A percentile compares a stretch with the other conserved stretches of the same genome.
Evolutionary conservation across 2,329 filamentous ascomycete species (phyloP).

Genomic region (Apiospora aurea): DNA sequence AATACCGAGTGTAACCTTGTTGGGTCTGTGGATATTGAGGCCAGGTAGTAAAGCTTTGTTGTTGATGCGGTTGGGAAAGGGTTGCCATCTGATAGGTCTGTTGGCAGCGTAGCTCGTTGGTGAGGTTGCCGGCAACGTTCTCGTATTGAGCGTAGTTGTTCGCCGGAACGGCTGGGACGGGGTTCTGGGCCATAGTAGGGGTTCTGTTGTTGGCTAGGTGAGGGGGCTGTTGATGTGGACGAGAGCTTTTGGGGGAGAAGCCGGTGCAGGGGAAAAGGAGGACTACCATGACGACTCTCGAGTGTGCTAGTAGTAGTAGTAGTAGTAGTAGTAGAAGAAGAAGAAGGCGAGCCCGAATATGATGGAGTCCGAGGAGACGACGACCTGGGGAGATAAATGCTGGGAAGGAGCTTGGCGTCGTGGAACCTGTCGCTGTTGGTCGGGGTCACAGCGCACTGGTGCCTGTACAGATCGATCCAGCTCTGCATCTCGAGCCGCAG

Average conservation of each 20-base stretch:
- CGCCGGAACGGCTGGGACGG: neutral
- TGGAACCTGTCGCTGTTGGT: neutral
- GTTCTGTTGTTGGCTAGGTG: neutral
- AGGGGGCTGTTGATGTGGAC: neutral
- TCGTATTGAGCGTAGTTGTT: neutral
- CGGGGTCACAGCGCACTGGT: neutral
- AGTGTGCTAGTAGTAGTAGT: neutral
- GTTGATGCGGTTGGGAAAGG: neutral
- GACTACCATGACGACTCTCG: neutral
- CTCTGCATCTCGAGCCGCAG: constrained; percentile 5
- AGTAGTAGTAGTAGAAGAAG: neutral
- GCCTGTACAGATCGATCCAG: constrained; percentile 6
- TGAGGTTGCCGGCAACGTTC: neutral
- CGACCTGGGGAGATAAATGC: neutral
- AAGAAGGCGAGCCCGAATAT: neutral
- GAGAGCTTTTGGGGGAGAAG: neutral
- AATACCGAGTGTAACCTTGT: neutral
- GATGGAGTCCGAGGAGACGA: neutral
- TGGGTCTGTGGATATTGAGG: neutral
- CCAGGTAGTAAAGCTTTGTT: neutral
- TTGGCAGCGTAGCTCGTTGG: neutral
- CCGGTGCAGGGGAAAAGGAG: neutral
- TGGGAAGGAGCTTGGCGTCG: neutral
- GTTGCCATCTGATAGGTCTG: neutral
- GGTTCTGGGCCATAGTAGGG: neutral